phyloP scores from a whole-genome alignment of 345 rosid species.

The Fremontodendron californicum region DNA sequence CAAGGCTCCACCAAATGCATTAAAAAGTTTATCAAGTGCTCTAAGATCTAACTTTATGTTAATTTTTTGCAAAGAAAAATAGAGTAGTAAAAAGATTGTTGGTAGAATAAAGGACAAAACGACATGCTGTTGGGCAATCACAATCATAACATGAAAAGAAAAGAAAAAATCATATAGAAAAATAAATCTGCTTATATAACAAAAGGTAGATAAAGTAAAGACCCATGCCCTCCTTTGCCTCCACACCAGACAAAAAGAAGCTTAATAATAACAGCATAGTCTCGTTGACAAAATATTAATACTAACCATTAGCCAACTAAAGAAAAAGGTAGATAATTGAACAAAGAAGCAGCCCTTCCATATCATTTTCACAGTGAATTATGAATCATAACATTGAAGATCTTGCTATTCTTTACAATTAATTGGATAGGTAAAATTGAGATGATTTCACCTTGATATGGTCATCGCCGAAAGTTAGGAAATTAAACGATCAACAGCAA shows the following conservation, averaged over 20 bases:
- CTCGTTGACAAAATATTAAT: not conserved
- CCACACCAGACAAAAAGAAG: not conserved
- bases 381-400: not conserved
- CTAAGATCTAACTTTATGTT: slow-evolving; percentile 7
- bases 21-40: not conserved
- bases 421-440: not conserved
- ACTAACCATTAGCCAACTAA: not conserved
- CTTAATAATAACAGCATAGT: not conserved
- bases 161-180: not conserved
- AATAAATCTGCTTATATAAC: not conserved
- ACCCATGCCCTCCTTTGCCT: not conserved
- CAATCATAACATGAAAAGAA: slow-evolving; percentile 11
- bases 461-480: not conserved
- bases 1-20: slow-evolving; percentile 1
- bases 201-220: not conserved
- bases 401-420: not conserved
- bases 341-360: not conserved
- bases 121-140: slow-evolving; percentile 17
- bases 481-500: not conserved
- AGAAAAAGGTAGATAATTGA: not conserved
- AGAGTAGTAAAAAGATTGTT: not conserved
- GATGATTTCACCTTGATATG: not conserved
- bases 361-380: not conserved
- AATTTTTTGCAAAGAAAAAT: not conserved
- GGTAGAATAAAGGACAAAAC: not conserved